phyloP scores from a whole-genome alignment of 345 rosid species.

The Populus tremula region DNA sequence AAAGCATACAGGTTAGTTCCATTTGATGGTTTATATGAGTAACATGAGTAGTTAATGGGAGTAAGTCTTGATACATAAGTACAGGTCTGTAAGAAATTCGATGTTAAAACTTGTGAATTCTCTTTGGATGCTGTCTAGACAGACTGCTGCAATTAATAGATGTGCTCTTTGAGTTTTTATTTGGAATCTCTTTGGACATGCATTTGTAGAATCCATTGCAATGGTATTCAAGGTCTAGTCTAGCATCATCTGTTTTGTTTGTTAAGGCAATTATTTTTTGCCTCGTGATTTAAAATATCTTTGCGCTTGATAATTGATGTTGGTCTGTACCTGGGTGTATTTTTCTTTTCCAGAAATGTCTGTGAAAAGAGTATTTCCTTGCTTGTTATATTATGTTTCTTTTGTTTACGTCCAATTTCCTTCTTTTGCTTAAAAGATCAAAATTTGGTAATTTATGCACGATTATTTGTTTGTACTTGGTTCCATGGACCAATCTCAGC shows the following conservation, averaged over 20 bases:
- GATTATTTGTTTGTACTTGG: not conserved
- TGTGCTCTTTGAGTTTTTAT: not conserved
- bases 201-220: not conserved
- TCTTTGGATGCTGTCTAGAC: not conserved
- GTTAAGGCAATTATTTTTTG: not conserved
- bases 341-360: too few species aligned
- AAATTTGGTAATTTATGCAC: not conserved
- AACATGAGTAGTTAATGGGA: not conserved
- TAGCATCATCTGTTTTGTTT: not conserved
- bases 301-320: too few species aligned
- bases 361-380: too few species aligned
- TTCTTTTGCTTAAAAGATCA: not conserved
- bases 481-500: too few species aligned
- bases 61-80: not conserved
- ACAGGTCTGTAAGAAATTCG: not conserved
- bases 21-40: not conserved
- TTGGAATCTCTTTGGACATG: not conserved
- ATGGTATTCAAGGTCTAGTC: not conserved
- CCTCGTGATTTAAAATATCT: too few species aligned
- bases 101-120: not conserved
- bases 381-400: not conserved
- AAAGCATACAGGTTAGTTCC: constrained; percentile 68
- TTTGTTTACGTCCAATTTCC: not conserved
- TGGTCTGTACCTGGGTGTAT: too few species aligned
- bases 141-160: not conserved